A percentile compares a stretch with the other conserved stretches of the same genome.
These are phyloP conservation scores for Arthonia radiata DNA, from an alignment of 495 filamentous ascomycete genomes.

Conservation along the genomic window DNA sequence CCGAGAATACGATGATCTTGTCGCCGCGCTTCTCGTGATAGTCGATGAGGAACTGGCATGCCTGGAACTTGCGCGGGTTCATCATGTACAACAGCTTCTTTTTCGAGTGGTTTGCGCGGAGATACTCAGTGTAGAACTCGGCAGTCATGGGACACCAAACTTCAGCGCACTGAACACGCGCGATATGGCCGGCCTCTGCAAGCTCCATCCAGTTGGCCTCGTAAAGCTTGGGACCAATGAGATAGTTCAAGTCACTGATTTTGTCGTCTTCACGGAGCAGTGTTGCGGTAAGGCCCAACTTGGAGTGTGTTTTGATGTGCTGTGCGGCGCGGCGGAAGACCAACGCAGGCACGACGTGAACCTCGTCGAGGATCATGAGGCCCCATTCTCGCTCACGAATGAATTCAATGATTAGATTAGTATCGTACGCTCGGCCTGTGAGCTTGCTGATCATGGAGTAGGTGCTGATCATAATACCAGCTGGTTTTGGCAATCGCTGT, in stretches of 20 bases:
- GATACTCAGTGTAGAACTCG: constrained; percentile 91
- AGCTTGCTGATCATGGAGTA: constrained; percentile 96
- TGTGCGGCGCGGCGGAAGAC: constrained; percentile 90
- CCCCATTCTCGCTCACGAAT: constrained; percentile 85
- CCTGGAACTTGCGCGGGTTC: constrained; percentile 95
- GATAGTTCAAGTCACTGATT: constrained; percentile 88
- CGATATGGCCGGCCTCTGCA: constrained; percentile 88
- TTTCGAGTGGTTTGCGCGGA: constrained; percentile 38
- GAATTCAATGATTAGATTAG: constrained; percentile 96
- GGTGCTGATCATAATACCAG: constrained; percentile 88
- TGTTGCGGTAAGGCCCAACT: constrained; percentile 90
- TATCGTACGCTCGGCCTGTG: constrained; percentile 64
- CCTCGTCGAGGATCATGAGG: constrained; percentile 91
- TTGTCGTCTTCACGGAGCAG: constrained; percentile 93
- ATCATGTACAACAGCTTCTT: constrained; percentile 77
- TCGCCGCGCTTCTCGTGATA: constrained; percentile 91
- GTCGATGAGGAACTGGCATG: constrained; percentile 88
- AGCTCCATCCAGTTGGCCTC: constrained; percentile 99
- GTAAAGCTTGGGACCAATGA: constrained; percentile 93
- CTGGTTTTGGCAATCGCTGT: constrained; percentile 63
- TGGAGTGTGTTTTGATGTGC: constrained; percentile 76
- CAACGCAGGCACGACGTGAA: constrained; percentile 89
- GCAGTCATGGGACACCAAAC: constrained; percentile 99
- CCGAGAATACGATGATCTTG: constrained; percentile 97
- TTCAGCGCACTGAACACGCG: constrained; percentile 90